Evolutionary conservation across 257 asterid genomes (phyloP).

Genomic region (Scutellaria galericulata): DNA sequence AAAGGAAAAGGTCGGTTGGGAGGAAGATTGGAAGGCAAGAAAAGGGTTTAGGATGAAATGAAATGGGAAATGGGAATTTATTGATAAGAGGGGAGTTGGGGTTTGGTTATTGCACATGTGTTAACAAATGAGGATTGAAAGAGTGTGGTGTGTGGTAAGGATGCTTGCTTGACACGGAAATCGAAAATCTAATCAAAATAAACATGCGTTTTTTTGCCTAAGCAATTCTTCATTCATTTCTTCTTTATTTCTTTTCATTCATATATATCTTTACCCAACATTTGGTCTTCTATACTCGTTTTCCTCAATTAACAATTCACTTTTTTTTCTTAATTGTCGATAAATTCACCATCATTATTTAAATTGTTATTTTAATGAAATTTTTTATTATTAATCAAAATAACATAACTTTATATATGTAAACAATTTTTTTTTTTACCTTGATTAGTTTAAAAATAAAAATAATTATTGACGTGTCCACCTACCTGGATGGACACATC

Average conservation of each 20-base stretch:
- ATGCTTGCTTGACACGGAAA: constrained; percentile 99
- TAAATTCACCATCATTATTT: no score
- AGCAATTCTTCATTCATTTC: constrained; percentile 37
- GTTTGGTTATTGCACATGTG: constrained; percentile 59
- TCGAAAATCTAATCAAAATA: constrained; percentile 56
- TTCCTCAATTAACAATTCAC: no score
- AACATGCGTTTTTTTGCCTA: neutral
- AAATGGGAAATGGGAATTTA: constrained; percentile 29
- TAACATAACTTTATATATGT: no score
- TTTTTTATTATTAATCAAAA: no score
- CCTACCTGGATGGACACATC: no score
- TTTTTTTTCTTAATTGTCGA: no score
- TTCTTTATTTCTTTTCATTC: neutral
- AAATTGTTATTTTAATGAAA: no score
- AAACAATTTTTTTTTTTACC: no score
- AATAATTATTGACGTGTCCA: no score
- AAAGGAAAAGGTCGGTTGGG: constrained; percentile 39
- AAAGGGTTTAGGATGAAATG: constrained; percentile 39
- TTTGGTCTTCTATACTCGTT: no score
- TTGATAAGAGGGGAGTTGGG: constrained; percentile 36
- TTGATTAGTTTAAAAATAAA: no score
- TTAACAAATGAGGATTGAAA: constrained; percentile 40
- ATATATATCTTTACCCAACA: no score
- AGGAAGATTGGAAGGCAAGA: constrained; percentile 68
- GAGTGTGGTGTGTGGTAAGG: constrained; percentile 43